These are phyloP conservation scores for Rosa hybrid DNA, from an alignment of 331 rosid genomes.

Conservation along the genomic window DNA sequence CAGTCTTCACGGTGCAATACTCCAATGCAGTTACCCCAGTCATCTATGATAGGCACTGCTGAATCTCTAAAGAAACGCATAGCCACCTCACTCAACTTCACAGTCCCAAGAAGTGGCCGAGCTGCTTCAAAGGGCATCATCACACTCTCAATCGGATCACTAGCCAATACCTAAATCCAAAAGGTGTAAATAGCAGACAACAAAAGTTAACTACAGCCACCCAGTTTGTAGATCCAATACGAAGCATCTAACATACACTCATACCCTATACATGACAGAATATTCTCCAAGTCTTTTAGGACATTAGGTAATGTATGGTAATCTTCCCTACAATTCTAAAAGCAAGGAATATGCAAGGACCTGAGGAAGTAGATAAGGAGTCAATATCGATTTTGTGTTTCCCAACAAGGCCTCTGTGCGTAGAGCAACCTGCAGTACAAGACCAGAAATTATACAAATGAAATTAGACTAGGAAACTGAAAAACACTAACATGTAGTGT, in stretches of 20 bases:
- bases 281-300: not conserved
- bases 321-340: not conserved
- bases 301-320: not conserved
- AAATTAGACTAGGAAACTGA: not conserved
- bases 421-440: conserved; percentile 55
- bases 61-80: conserved; percentile 61
- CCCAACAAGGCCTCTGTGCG: conserved; percentile 70
- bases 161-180: conserved; percentile 50
- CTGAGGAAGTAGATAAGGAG: conserved; percentile 76
- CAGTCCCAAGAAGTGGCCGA: conserved; percentile 54
- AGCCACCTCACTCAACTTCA: conserved; percentile 48
- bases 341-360: conserved; percentile 22
- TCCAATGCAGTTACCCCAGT: conserved; percentile 80
- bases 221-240: not conserved
- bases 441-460: not conserved
- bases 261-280: not conserved
- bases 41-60: conserved; percentile 71
- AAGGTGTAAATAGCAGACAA: not conserved
- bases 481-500: not conserved
- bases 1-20: conserved; percentile 77
- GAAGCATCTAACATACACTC: not conserved
- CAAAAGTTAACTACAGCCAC: not conserved
- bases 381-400: conserved; percentile 57
- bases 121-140: conserved; percentile 73
- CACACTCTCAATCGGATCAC: conserved; percentile 53